phyloP scores from a whole-genome alignment of 148 eudicot species.

The Rhododendron griersonianum region DNA sequence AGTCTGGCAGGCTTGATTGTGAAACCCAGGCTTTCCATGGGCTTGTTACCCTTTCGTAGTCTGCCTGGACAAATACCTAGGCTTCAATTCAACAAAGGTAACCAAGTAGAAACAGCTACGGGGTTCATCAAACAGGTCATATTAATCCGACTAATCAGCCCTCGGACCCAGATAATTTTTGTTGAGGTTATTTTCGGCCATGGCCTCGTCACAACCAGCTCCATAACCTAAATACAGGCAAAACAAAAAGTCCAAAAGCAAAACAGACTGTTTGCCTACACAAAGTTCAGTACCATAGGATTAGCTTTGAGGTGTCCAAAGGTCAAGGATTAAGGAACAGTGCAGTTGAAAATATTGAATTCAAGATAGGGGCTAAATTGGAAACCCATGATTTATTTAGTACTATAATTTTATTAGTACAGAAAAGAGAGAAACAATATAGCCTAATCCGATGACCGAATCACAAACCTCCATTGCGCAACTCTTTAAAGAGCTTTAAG shows the following conservation, averaged over 20 bases:
- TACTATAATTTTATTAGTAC: neutral
- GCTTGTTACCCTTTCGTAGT: no score
- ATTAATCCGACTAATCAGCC: neutral
- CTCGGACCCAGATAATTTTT: neutral
- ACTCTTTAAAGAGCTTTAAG: constrained; percentile 20
- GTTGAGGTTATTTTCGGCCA: neutral
- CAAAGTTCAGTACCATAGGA: neutral
- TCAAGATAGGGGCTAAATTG: neutral
- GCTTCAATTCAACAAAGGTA: no score
- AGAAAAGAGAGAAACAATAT: neutral
- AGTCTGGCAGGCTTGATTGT: neutral
- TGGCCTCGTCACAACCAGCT: neutral
- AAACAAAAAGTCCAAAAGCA: neutral
- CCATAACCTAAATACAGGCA: neutral
- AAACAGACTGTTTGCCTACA: neutral
- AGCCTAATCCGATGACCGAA: neutral
- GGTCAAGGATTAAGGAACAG: neutral
- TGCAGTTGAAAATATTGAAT: neutral
- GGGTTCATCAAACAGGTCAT: neutral
- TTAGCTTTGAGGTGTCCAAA: neutral
- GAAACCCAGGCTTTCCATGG: no score
- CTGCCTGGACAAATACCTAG: no score
- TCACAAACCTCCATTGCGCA: neutral
- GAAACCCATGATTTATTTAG: neutral
- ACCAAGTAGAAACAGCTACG: neutral